Percentiles rank a stretch among this genome's conserved stretches.
Evolutionary conservation across 441 rosid species (phyloP).

Genomic region (Sinapis alba): DNA sequence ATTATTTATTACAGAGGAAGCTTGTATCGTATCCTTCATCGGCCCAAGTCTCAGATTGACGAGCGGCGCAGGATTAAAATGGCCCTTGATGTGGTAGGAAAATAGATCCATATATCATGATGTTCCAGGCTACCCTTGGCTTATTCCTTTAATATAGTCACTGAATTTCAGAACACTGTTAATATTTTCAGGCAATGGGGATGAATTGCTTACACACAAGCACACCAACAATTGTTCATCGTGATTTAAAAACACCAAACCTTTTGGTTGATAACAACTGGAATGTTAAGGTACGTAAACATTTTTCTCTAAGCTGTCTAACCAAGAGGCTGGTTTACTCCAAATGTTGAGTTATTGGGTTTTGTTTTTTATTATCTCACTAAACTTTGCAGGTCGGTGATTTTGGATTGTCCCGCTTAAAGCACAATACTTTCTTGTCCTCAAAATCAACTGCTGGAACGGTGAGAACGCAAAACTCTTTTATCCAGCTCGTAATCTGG

Average conservation of each 20-base stretch:
- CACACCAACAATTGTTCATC: constrained; percentile 92
- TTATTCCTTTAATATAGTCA: background rate
- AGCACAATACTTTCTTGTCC: constrained; percentile 92
- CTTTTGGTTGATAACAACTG: constrained; percentile 98
- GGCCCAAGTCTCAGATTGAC: constrained; percentile 86
- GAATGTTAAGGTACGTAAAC: constrained; percentile 80
- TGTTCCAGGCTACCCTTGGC: background rate
- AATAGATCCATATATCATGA: constrained; percentile 22
- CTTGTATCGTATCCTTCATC: constrained; percentile 87
- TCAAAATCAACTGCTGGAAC: constrained; percentile 99
- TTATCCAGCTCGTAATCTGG: constrained; percentile 15
- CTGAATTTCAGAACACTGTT: constrained; percentile 11
- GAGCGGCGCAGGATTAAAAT: constrained; percentile 93
- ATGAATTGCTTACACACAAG: constrained; percentile 97
- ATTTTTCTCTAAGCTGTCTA: background rate
- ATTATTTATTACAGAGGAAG: constrained; percentile 74
- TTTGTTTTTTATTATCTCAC: background rate
- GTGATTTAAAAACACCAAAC: constrained; percentile 97
- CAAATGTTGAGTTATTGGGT: background rate
- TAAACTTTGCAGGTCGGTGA: constrained; percentile 70
- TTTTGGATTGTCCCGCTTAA: constrained; percentile 97
- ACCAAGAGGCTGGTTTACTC: constrained; percentile 2
- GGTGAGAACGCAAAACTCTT: constrained; percentile 47
- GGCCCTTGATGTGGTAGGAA: constrained; percentile 94
- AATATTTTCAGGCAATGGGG: constrained; percentile 81